phyloP scores from a whole-genome alignment of 306 rosid species.

The Corylus avellana region DNA sequence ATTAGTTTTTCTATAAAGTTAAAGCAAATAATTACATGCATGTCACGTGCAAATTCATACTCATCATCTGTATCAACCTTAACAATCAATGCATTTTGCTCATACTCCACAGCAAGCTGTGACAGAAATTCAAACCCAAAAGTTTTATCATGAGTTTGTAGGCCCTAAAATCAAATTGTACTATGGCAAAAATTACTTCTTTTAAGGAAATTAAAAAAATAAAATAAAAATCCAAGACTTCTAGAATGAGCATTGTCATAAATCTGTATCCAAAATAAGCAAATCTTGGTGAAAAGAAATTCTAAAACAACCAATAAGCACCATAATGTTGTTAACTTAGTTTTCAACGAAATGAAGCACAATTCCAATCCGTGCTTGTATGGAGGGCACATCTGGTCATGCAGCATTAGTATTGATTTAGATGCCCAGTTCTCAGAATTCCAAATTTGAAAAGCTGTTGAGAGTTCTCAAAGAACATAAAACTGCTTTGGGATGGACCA shows the following conservation, averaged over 20 bases:
- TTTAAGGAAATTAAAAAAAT: too few relatives aligned
- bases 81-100: slow-evolving; percentile 55
- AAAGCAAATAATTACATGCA: slow-evolving; percentile 62
- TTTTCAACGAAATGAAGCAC: background rate
- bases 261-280: background rate
- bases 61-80: slow-evolving; percentile 94
- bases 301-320: background rate
- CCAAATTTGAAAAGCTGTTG: too few relatives aligned
- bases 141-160: slow-evolving; percentile 22
- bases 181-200: too few relatives aligned
- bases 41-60: slow-evolving; percentile 82
- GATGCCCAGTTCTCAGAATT: too few relatives aligned
- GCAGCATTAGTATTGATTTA: background rate
- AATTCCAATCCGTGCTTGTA: background rate
- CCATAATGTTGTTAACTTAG: background rate
- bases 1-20: too few relatives aligned
- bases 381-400: too few relatives aligned
- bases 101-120: slow-evolving; percentile 93
- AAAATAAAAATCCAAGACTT: background rate
- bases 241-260: background rate
- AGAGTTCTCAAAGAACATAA: too few relatives aligned
- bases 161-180: too few relatives aligned
- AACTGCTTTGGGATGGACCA: too few relatives aligned
- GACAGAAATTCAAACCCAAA: slow-evolving; percentile 2
- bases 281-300: background rate